Conservation (phyloP, 345 rosid genomes). For the Microcos paniculata region DNA sequence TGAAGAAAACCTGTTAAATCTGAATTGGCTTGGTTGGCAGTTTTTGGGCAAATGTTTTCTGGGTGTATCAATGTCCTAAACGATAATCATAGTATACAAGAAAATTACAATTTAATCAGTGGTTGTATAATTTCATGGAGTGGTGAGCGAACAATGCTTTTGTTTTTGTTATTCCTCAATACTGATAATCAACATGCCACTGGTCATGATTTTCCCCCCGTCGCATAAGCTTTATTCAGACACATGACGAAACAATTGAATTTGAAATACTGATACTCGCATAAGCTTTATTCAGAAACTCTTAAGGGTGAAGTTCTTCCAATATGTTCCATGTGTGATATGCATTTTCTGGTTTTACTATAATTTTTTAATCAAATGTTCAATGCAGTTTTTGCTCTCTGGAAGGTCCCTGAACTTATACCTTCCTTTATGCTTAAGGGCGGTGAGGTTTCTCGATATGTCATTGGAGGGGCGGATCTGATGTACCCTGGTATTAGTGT, state of each 20-base stretch:
- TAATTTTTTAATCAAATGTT: background rate
- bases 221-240: background rate
- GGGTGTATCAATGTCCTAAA: background rate
- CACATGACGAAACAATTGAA: no score
- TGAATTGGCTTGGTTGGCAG: background rate
- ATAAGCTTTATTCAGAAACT: background rate
- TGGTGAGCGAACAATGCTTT: background rate
- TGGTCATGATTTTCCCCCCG: background rate
- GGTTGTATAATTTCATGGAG: background rate
- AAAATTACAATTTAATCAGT: background rate
- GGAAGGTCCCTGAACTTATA: slow-evolving; percentile 82
- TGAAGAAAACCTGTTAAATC: background rate
- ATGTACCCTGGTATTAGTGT: slow-evolving; percentile 92
- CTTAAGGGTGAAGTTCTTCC: background rate
- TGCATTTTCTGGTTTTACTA: background rate
- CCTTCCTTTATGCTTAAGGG: slow-evolving; percentile 83
- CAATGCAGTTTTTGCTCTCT: slow-evolving; percentile 82
- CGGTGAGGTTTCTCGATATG: slow-evolving; percentile 84
- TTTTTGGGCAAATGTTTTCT: background rate
- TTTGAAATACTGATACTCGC: background rate
- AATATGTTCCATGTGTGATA: background rate
- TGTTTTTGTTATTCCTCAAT: background rate
- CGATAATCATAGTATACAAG: background rate
- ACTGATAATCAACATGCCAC: background rate
- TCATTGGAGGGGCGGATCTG: slow-evolving; percentile 97